Base-by-base conservation (phyloP, 208 protist genomes). In the Perkinsela sp. region DNA sequence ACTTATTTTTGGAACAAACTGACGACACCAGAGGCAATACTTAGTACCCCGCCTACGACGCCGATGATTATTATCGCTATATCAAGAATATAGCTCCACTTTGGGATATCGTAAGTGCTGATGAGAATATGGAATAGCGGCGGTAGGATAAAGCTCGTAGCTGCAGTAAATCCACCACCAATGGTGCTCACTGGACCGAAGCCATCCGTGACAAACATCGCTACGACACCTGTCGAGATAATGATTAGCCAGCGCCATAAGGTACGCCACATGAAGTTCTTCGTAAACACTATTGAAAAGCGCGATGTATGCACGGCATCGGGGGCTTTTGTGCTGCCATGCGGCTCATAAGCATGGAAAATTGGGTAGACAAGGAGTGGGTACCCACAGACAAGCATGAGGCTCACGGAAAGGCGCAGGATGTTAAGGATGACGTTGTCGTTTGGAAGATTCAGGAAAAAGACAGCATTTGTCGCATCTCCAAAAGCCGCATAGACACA, bases 1-100 rank as follows among this genome's bases (percentile, higher is more conserved):
- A n/a, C n/a, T n/a, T 57, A 57, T n/a, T 57, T 57, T 57, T 57
- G 40, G 22, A 57, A 57, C 40, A 57, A 22, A 57, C 40, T 57
- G 40, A n/a, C 6, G 22, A 57, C 40, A n/a, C 40, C 40, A 6
- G 40, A n/a, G 13, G 40, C 40, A 22, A 57, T 22, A 22, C 40
- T 57, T 6, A 57, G 40, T n/a, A 57, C 22, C 6, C 40, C 40
- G 22, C 40, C 40, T 6, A 57, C 40, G 22, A 57, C 22, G 40
- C 40, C 40, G 13, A 57, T 57, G 22, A 57, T 6, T n/a, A 57
- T 57, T 6, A 57, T 57, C 13, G 22, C 6, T n/a, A 57, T 57
- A 22, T 57, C 40, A 57, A 57, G 40, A 22, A 6, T 22, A 57
- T 57, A 57, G 40, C 40, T 57, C 40, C 40, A 57, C 22, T 22